These are phyloP conservation scores for Daldinia loculata DNA, from an alignment of 495 filamentous ascomycete species.

Conservation along the genomic window DNA sequence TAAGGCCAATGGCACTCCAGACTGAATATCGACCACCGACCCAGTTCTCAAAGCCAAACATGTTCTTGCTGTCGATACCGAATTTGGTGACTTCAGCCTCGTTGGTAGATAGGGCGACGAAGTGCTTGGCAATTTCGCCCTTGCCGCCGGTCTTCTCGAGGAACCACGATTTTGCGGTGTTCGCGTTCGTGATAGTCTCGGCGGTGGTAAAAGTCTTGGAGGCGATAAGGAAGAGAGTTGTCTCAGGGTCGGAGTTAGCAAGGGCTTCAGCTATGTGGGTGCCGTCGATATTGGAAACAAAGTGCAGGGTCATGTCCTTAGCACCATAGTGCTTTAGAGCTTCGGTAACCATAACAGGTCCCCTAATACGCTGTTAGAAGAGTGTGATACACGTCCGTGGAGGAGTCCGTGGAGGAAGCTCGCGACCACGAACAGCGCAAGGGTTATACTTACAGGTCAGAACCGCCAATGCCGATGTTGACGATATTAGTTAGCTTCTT, in stretches of 20 bases:
- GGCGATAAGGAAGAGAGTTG: constrained; percentile 95
- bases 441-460: constrained; percentile 79
- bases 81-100: constrained; percentile 95
- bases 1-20: constrained; percentile 97
- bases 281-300: constrained; percentile 99
- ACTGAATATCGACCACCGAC: constrained; percentile 98
- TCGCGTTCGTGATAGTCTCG: constrained; percentile 96
- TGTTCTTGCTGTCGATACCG: constrained; percentile 96
- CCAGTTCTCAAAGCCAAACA: constrained; percentile 99
- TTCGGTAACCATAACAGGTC: constrained; percentile 98
- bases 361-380: constrained; percentile 64
- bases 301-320: constrained; percentile 86
- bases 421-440: background rate
- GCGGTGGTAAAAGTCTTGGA: constrained; percentile 99
- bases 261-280: constrained; percentile 97
- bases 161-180: constrained; percentile 97
- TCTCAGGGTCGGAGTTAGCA: constrained; percentile 88
- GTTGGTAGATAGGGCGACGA: constrained; percentile 97
- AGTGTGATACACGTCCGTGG: background rate
- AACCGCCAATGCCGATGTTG: constrained; percentile 98
- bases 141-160: constrained; percentile 75
- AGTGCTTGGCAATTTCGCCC: constrained; percentile 97
- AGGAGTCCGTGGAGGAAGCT: background rate
- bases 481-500: constrained; percentile 96
- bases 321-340: constrained; percentile 93